Percentiles rank a stretch among this genome's conserved stretches.
phyloP scores from a whole-genome alignment of 129 eudicot species.

The Smallanthus sonchifolius region DNA sequence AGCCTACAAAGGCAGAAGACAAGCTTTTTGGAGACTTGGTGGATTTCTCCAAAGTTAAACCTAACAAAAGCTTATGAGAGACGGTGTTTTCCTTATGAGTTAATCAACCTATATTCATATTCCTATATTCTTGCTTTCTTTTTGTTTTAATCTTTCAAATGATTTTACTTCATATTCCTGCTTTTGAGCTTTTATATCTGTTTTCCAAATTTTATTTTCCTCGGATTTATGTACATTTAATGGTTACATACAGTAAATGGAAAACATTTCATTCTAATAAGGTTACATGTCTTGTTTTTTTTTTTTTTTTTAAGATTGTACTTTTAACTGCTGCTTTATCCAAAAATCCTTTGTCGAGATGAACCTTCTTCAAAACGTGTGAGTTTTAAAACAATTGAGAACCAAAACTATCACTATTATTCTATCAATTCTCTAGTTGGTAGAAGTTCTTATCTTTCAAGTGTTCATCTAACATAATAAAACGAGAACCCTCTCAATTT shows the following conservation, averaged over 20 bases:
- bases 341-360: too few relatives aligned
- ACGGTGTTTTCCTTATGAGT: slow-evolving; percentile 1
- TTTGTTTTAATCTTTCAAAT: background rate
- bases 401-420: too few relatives aligned
- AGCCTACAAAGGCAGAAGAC: slow-evolving; percentile 77
- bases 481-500: too few relatives aligned
- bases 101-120: background rate
- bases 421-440: too few relatives aligned
- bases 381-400: too few relatives aligned
- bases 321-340: too few relatives aligned
- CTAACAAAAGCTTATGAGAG: slow-evolving; percentile 49
- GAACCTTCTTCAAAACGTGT: too few relatives aligned
- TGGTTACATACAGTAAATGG: background rate
- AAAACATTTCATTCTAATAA: background rate
- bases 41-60: slow-evolving; percentile 68
- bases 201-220: slow-evolving; percentile 21
- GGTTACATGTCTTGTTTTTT: background rate
- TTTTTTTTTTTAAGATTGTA: too few relatives aligned
- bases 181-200: slow-evolving; percentile 17
- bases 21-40: slow-evolving; percentile 90
- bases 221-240: slow-evolving; percentile 20
- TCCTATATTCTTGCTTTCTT: slow-evolving; percentile 7
- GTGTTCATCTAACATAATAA: too few relatives aligned
- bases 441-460: too few relatives aligned
- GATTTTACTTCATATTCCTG: slow-evolving; percentile 9